Evolutionary conservation across 352 stramenopile genomes (phyloP), one percentile per base, ranked within the genome.

Genomic region (Phytopythium sindhum): DNA sequence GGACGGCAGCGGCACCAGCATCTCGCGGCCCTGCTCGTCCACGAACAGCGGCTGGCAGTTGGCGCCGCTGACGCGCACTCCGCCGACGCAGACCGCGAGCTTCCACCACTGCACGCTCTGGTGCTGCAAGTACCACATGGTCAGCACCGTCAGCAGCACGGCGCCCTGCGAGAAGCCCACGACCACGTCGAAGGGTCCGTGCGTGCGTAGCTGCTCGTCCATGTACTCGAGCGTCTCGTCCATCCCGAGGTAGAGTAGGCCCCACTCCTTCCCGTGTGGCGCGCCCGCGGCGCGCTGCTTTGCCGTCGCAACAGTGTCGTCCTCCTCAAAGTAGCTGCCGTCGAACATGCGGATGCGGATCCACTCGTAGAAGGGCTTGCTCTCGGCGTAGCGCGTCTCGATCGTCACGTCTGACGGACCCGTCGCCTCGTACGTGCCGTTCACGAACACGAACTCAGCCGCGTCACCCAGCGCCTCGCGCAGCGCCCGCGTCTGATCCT

Each of bases 111-210:
- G 54, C 24, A 69, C 71, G 41, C 66, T 69, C 37, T 68, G 58
- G 37, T 73, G 68, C 55, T 74, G 70, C 28, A 80, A 61, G 53
- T 88, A 88, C 44, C 64, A 73, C 77, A 89, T 89, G 41, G 78
- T 75, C 11, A 93, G 51, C 8, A 81, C 64, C 28, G 80, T 90
- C 4, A 90, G 59, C 66, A 91, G 77, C 23, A 83, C 76, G 2
- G 80, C 75, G 37, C 85, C 85, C 57, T 95, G 88, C 6, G 82
- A 93, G 56, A 96, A 96, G 14, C 82, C 83, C 5, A 93, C 42
- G 14, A 87, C 78, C 53, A 91, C 66, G 57, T 96, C 87, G 42
- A 90, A 89, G 5, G 85, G 78, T 5, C 85, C 87, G n/a, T 91
- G 62, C 41, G 77, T 56, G 2, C 68, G 57, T 1, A 94, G 62